Evolutionary conservation across 2,329 filamentous ascomycete genomes (phyloP).

Genomic region (Aureobasidium subglaciale): DNA sequence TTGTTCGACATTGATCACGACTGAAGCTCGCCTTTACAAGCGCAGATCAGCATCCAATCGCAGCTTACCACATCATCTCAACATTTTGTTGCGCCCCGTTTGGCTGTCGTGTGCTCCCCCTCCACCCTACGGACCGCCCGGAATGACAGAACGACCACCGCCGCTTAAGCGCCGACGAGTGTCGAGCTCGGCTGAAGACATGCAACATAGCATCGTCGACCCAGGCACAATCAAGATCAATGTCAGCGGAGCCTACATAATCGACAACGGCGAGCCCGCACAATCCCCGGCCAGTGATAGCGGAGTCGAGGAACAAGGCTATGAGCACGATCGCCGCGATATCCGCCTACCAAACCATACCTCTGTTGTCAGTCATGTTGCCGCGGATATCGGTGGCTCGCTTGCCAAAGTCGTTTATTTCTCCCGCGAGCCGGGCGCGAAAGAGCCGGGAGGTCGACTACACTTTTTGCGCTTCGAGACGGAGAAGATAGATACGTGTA

Average conservation of each 20-base stretch:
- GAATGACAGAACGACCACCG: constrained; percentile 11
- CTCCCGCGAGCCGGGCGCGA: constrained; percentile 72
- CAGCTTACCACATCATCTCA: constrained; percentile 7
- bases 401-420: constrained; percentile 97
- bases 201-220: constrained; percentile 49
- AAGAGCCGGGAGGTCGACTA: constrained; percentile 76
- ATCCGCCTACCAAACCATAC: constrained; percentile 96
- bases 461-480: constrained; percentile 98
- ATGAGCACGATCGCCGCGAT: constrained; percentile 74
- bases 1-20: background rate
- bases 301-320: constrained; percentile 41
- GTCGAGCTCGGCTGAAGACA: constrained; percentile 34
- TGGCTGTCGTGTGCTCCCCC: constrained; percentile 1
- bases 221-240: constrained; percentile 82
- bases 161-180: constrained; percentile 26
- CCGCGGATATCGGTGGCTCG: constrained; percentile 95
- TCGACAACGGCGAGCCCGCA: constrained; percentile 50
- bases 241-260: constrained; percentile 91
- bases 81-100: background rate
- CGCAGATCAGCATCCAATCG: background rate
- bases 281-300: constrained; percentile 29
- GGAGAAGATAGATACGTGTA: constrained; percentile 84
- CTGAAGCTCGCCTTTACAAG: background rate
- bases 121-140: background rate
- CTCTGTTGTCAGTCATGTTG: constrained; percentile 90